Base-by-base conservation (phyloP, 2,329 filamentous ascomycete genomes). In the Zarea fungicola region DNA sequence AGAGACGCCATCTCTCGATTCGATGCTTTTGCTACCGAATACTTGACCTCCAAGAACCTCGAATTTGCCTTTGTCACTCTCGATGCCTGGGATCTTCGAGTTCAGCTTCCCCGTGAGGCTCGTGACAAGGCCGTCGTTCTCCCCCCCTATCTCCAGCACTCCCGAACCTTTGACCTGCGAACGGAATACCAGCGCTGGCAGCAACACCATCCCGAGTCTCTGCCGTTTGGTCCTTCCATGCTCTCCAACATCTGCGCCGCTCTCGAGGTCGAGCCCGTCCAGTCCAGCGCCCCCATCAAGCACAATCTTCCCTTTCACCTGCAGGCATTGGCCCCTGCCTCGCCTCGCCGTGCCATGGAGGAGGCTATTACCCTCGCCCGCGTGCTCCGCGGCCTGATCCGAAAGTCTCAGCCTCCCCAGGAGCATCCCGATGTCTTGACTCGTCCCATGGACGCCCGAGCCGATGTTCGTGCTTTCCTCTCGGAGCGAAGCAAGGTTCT, bases 171-270 rank as follows among this genome's bases (percentile, higher is more conserved):
- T 65, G 93, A 97, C 65, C 81, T 99, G 50, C 87, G 93, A 55
- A 95, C 90, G 62, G 93, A 99, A 72, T 99, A 99, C 67, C 91
- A 96, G 73, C 83, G 91, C 65, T 99, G 93, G 91, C 93, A 97
- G 71, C 89, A 95, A 62, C 92, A 97, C 69, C 93, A 99, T 64
- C 93, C 93, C 32, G 93, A 99, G 73, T 96, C 92, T 50, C 80
- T 99, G 48, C 92, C 93, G 3, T 99, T 97, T 64, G 93, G 92
- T 16, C 92, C 93, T 42, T 96, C 89, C 51, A 95, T 93, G 67
- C 79, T 99, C 56, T 86, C 91, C 60, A 97, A 97, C 71, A 99
- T 99, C 67, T 99, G 93, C 74, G 93, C 93, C 55, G 93, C 93
- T 48, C 84, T 99, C 47, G 93, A 99, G 72, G 93, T 99, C 41